Conservation (phyloP, 805 yeast genomes). For the Alloascoidea africana region DNA sequence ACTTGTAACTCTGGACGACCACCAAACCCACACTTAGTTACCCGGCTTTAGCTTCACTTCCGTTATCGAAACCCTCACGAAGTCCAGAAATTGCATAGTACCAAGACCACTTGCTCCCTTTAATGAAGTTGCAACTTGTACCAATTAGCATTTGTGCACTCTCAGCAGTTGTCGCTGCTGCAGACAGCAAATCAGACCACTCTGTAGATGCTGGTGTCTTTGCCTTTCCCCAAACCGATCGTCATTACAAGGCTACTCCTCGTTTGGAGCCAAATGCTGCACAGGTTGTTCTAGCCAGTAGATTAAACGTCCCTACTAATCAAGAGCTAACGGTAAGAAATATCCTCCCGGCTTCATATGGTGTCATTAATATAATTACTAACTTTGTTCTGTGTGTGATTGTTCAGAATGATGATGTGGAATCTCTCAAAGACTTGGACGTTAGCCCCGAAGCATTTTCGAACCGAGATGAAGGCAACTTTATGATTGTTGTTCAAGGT, state of each 20-base stretch:
- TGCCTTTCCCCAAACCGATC: neutral
- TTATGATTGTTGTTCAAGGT: constrained; percentile 6
- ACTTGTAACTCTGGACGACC: too few relatives aligned
- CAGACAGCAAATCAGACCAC: neutral
- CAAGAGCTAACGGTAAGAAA: neutral
- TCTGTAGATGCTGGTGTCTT: neutral
- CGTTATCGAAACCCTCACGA: too few relatives aligned
- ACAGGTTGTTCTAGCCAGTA: neutral
- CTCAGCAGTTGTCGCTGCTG: too few relatives aligned
- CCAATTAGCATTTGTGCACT: too few relatives aligned
- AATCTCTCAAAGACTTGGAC: neutral
- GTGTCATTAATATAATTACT: neutral
- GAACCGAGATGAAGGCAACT: constrained; percentile 1
- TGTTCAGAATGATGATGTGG: neutral
- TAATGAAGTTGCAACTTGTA: too few relatives aligned
- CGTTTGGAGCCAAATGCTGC: neutral
- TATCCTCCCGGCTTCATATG: too few relatives aligned
- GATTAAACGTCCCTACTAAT: neutral
- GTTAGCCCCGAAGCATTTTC: neutral
- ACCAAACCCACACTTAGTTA: too few relatives aligned
- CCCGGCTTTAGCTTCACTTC: too few relatives aligned
- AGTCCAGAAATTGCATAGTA: too few relatives aligned
- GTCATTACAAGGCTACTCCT: too few relatives aligned
- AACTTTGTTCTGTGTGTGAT: neutral
- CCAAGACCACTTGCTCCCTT: too few relatives aligned